Evolutionary conservation across 75 land plant species (phyloP), one percentile per base, ranked within the genome.

Genomic region (Cryptomeria japonica): DNA sequence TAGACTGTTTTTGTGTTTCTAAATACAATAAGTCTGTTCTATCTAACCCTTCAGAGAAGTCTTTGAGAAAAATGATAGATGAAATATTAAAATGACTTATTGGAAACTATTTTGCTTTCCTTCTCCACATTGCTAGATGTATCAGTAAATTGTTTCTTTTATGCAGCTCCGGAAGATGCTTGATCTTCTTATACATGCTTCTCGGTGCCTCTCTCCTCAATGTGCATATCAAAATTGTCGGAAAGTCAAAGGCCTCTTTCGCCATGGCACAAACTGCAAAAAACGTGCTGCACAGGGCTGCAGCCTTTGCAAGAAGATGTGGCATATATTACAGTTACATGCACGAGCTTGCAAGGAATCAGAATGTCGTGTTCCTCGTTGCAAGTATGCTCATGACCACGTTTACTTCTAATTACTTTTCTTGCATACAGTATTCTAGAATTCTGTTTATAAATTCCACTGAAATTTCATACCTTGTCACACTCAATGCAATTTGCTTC

Each of bases 261-360:
- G 99, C 53, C 99, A 98, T 90, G 97, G 97, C 0, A 93, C 90
- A n/a, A 88, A 83, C 31, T 98, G 99, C 90, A 91, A 87, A 87
- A 89, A 87, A 41, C 94, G 99, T 72, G 99, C 95, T 68, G 90
- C 97, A 39, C 70, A 64, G 70, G 99, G 99, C 34, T 98, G 99
- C 87, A 79, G 72, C 37, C 89, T 90, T 55, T 98, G 99, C 87
- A 97, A 96, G 87, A 94, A 88, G 87, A 96, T 98, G 95, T 98
- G 99, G 99, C 89, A 94, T 88, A 91, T 98, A 25, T 90, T 98
- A 28, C 96, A 96, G 80, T 93, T 97, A 47, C 99, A 98, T 91
- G 95, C 98, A 80, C 94, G 99, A 28, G 93, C 97, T 84, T 98
- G 99, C 93, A 97, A 95, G 89, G 95, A 95, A 75, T 91, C 99